Evolutionary conservation across 768 basidiomycete genomes (phyloP).

Genomic region (Russula lepida): DNA sequence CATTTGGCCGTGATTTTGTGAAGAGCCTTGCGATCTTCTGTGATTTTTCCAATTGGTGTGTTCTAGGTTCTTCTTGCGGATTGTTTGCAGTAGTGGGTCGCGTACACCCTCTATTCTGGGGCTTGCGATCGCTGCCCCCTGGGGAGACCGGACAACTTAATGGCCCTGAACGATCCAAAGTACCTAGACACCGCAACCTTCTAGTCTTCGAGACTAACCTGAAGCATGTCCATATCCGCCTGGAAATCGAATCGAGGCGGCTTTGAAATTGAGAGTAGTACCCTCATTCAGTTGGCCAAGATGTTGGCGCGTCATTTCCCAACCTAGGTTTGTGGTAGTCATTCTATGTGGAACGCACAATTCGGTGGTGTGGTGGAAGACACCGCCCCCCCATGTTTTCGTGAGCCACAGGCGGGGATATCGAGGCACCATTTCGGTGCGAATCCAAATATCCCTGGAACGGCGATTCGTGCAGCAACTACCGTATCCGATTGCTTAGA

Average conservation of each 20-base stretch:
- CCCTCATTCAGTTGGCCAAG: neutral
- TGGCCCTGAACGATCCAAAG: neutral
- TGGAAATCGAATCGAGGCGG: neutral
- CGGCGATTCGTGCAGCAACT: neutral
- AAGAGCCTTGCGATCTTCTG: neutral
- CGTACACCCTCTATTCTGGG: neutral
- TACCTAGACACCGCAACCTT: neutral
- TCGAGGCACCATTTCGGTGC: neutral
- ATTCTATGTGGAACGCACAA: neutral
- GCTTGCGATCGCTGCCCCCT: neutral
- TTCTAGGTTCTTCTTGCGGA: neutral
- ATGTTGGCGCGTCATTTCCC: neutral
- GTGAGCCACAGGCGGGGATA: neutral
- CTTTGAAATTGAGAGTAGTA: neutral
- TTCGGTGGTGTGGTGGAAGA: neutral
- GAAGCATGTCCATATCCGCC: neutral
- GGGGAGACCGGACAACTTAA: neutral
- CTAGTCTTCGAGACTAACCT: neutral
- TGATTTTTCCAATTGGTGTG: neutral
- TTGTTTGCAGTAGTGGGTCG: neutral
- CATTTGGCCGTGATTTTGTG: constrained; percentile 4
- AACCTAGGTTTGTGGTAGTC: neutral
- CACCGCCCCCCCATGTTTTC: neutral
- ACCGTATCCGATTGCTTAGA: neutral
- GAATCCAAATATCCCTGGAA: neutral